Evolutionary conservation across 2,329 filamentous ascomycete species (phyloP).

Genomic region (Mollisia scopiformis): DNA sequence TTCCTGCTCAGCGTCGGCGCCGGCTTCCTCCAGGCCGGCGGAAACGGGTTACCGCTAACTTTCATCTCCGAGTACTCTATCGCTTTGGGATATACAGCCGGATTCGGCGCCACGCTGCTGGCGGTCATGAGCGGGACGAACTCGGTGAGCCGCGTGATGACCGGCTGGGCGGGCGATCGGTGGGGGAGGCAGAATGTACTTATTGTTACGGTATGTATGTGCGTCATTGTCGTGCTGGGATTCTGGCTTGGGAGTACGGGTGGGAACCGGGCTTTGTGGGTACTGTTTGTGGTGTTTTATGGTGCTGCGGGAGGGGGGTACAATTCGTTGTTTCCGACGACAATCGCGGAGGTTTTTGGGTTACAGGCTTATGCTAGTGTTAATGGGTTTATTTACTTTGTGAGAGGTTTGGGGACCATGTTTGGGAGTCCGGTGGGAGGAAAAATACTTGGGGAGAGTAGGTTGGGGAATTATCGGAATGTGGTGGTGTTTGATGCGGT

Average conservation of each 20-base stretch:
- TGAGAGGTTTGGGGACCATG: constrained; percentile 46
- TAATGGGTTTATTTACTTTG: constrained; percentile 50
- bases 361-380: constrained; percentile 50
- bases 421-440: constrained; percentile 49
- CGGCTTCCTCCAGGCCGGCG: constrained; percentile 46
- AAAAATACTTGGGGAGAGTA: constrained; percentile 41
- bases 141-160: constrained; percentile 45
- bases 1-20: constrained; percentile 47
- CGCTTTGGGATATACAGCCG: constrained; percentile 44
- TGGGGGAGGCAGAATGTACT: constrained; percentile 52
- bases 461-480: constrained; percentile 39
- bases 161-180: constrained; percentile 49
- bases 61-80: constrained; percentile 52
- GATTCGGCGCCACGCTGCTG: constrained; percentile 46
- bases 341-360: constrained; percentile 51
- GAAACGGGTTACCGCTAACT: constrained; percentile 48
- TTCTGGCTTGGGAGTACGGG: constrained; percentile 41
- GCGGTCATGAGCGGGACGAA: constrained; percentile 50
- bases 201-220: constrained; percentile 43
- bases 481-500: constrained; percentile 46
- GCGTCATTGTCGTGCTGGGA: constrained; percentile 40
- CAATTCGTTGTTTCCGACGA: constrained; percentile 48
- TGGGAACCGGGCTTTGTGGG: constrained; percentile 40
- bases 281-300: constrained; percentile 47
- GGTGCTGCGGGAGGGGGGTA: constrained; percentile 48